Percentiles rank a stretch among this genome's conserved stretches.
Evolutionary conservation across 305 asterid species (phyloP).

Genomic region (Galium porrigens): DNA sequence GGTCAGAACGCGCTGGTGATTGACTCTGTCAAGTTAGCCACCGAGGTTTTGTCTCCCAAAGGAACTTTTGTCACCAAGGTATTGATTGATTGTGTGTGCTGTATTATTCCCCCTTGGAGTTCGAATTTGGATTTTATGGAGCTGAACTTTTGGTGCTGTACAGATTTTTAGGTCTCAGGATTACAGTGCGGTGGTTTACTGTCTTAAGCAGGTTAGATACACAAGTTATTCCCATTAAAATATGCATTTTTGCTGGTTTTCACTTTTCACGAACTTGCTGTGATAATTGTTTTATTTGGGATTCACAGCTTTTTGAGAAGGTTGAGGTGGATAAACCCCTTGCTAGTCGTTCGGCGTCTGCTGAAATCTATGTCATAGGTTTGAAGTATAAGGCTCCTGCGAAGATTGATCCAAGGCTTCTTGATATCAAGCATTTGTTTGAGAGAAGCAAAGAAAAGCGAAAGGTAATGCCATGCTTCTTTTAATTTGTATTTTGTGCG

Average conservation of each 20-base stretch:
- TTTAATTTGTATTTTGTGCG: neutral
- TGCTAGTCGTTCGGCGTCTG: conserved; percentile 83
- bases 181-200: conserved; percentile 66
- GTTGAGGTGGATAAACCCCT: conserved; percentile 89
- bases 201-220: conserved; percentile 65
- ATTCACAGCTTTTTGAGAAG: conserved; percentile 66
- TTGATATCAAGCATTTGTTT: conserved; percentile 76
- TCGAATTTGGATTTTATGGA: neutral
- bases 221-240: neutral
- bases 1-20: conserved; percentile 79
- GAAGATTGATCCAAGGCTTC: conserved; percentile 87
- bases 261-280: neutral
- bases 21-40: conserved; percentile 77
- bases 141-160: conserved; percentile 1
- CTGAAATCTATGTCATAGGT: conserved; percentile 74
- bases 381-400: conserved; percentile 82
- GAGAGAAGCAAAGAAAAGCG: conserved; percentile 71
- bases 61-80: conserved; percentile 86
- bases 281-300: conserved; percentile 11
- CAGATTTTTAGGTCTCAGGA: conserved; percentile 91
- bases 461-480: conserved; percentile 36
- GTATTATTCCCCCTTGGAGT: no score
- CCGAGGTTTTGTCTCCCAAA: conserved; percentile 67
- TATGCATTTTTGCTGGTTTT: neutral
- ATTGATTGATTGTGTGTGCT: neutral